These are phyloP conservation scores for Penicillium arizonense DNA, from an alignment of 495 filamentous ascomycete species.

Conservation along the genomic window DNA sequence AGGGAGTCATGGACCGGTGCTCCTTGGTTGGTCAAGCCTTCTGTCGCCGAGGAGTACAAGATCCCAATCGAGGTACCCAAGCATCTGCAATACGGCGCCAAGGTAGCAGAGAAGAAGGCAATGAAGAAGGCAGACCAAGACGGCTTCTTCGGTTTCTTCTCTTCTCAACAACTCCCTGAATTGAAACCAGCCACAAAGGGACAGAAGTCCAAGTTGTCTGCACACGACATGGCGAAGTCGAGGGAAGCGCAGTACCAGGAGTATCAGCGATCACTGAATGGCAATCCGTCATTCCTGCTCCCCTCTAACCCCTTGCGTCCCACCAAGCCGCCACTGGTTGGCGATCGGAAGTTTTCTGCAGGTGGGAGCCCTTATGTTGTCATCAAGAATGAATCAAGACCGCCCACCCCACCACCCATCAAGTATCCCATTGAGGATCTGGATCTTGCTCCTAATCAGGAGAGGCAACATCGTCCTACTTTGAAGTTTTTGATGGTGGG, in stretches of 20 bases:
- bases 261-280: conserved; percentile 52
- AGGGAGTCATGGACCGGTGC: conserved; percentile 91
- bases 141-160: conserved; percentile 52
- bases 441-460: conserved; percentile 62
- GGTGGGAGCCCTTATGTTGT: conserved; percentile 25
- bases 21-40: conserved; percentile 90
- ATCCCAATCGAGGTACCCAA: conserved; percentile 82
- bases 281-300: conserved; percentile 46
- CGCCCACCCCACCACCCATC: conserved; percentile 72
- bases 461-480: conserved; percentile 63
- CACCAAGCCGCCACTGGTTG: conserved; percentile 40
- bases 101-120: conserved; percentile 73
- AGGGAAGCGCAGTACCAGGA: conserved; percentile 51
- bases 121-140: conserved; percentile 66
- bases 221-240: conserved; percentile 43
- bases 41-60: conserved; percentile 77
- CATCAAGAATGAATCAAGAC: conserved; percentile 40
- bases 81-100: conserved; percentile 76
- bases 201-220: conserved; percentile 60
- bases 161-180: conserved; percentile 63
- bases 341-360: conserved; percentile 33
- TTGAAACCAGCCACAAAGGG: conserved; percentile 80
- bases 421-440: conserved; percentile 97
- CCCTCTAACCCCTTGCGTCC: conserved; percentile 29
- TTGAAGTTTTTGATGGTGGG: conserved; percentile 75